Evolutionary conservation across 2,329 filamentous ascomycete genomes (phyloP).

Genomic region (Botrytis pseudocinerea): DNA sequence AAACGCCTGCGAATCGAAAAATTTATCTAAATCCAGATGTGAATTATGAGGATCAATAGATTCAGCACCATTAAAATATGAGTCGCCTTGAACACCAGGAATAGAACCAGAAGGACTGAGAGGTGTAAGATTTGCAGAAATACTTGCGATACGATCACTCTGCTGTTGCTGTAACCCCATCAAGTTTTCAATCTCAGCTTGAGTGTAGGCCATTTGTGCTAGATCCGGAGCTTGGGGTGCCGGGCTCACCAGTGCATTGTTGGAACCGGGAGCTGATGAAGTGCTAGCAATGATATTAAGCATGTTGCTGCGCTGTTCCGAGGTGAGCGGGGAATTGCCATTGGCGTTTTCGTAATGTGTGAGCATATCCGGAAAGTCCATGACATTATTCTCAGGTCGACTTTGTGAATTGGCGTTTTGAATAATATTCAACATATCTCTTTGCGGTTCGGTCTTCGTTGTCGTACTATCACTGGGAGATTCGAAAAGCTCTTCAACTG

Average conservation of each 20-base stretch:
- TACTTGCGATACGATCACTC: conserved; percentile 70
- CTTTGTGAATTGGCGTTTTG: conserved; percentile 61
- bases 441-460: conserved; percentile 58
- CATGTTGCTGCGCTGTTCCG: conserved; percentile 61
- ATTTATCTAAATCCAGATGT: conserved; percentile 54
- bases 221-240: conserved; percentile 49
- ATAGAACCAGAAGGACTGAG: conserved; percentile 79
- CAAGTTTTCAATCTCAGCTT: conserved; percentile 75
- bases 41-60: conserved; percentile 41
- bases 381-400: conserved; percentile 40
- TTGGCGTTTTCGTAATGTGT: conserved; percentile 45
- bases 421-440: conserved; percentile 66
- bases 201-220: conserved; percentile 65
- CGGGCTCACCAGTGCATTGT: conserved; percentile 40
- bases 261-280: conserved; percentile 34
- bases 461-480: conserved; percentile 49
- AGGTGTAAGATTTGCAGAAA: conserved; percentile 73
- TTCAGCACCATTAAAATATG: conserved; percentile 39
- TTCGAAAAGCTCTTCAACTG: conserved; percentile 63
- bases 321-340: conserved; percentile 54
- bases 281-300: conserved; percentile 58
- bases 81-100: conserved; percentile 59
- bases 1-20: conserved; percentile 48
- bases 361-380: conserved; percentile 55
- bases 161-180: conserved; percentile 79